A percentile compares a stretch with the other conserved stretches of the same genome.
These are phyloP conservation scores for Rhizophagus sp. DNA, from an alignment of 192 early-diverging fungal species.

Conservation along the genomic window DNA sequence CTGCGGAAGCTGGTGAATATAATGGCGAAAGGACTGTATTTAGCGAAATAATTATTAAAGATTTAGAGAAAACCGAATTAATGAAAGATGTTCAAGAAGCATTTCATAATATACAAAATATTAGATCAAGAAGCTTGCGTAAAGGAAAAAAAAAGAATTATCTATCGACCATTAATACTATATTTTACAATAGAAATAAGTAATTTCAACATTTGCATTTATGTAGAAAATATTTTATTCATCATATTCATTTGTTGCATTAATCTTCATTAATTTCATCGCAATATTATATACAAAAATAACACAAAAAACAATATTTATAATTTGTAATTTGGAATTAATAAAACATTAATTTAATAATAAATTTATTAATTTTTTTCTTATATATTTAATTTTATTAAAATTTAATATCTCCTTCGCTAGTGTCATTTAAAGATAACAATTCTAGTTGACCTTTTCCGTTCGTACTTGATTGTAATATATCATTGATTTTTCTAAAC, in stretches of 20 bases:
- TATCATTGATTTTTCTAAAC: conserved; percentile 80
- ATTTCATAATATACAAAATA: background rate
- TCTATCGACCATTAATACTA: too few species aligned
- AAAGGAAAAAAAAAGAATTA: background rate
- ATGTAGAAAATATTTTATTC: too few species aligned
- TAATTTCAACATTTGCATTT: background rate
- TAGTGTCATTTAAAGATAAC: conserved; percentile 72
- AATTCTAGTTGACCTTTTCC: conserved; percentile 90
- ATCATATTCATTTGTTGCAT: too few species aligned
- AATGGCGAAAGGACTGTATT: conserved; percentile 55
- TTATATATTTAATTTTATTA: conserved; percentile 30
- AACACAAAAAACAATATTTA: too few species aligned
- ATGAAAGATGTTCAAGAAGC: background rate
- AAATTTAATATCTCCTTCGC: conserved; percentile 67
- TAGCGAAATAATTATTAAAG: conserved; percentile 44
- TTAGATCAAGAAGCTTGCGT: background rate
- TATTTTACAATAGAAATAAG: too few species aligned
- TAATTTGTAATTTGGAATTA: too few species aligned
- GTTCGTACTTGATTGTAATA: conserved; percentile 82
- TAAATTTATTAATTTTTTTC: background rate
- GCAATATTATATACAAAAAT: too few species aligned
- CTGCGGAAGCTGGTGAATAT: conserved; percentile 51
- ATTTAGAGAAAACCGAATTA: background rate
- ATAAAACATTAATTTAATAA: too few species aligned
- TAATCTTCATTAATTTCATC: too few species aligned